phyloP scores from a whole-genome alignment of 2,329 filamentous ascomycete species.

The Phyllosticta ampelicida region DNA sequence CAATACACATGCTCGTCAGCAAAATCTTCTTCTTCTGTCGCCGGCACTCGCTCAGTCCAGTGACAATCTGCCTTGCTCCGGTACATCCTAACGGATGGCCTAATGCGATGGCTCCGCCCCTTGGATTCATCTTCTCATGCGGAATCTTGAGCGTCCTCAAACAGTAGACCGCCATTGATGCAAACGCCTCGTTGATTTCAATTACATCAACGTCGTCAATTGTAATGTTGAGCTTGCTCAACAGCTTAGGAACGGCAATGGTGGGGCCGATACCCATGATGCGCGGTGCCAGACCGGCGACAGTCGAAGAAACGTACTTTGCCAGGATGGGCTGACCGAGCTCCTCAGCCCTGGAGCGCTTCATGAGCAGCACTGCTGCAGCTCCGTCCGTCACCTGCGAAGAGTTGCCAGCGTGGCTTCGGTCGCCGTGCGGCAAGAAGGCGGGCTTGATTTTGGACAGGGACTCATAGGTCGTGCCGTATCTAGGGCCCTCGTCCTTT shows the following conservation, averaged over 20 bases:
- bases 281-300: slow-evolving; percentile 79
- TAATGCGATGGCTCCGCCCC: slow-evolving; percentile 72
- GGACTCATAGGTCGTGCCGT: slow-evolving; percentile 75
- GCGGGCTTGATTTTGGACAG: slow-evolving; percentile 79
- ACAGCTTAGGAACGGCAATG: slow-evolving; percentile 65
- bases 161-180: slow-evolving; percentile 96
- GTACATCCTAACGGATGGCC: slow-evolving; percentile 76
- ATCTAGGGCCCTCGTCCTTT: slow-evolving; percentile 81
- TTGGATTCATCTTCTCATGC: slow-evolving; percentile 66
- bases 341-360: slow-evolving; percentile 76
- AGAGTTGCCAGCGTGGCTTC: slow-evolving; percentile 85
- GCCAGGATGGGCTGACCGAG: slow-evolving; percentile 84
- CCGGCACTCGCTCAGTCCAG: slow-evolving; percentile 74
- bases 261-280: slow-evolving; percentile 94
- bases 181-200: slow-evolving; percentile 97
- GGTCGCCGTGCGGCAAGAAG: slow-evolving; percentile 80
- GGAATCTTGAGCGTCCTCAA: slow-evolving; percentile 55
- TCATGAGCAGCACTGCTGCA: slow-evolving; percentile 85
- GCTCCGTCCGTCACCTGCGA: slow-evolving; percentile 93
- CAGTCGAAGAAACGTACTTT: slow-evolving; percentile 88
- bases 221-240: slow-evolving; percentile 65
- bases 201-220: slow-evolving; percentile 78
- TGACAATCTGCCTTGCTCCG: slow-evolving; percentile 73
- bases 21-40: slow-evolving; percentile 82
- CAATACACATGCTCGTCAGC: slow-evolving; percentile 82